A percentile compares a stretch with the other conserved stretches of the same genome.
These are phyloP conservation scores for Laburnicola sp. DNA, from an alignment of 2,329 filamentous ascomycete species.

Conservation along the genomic window DNA sequence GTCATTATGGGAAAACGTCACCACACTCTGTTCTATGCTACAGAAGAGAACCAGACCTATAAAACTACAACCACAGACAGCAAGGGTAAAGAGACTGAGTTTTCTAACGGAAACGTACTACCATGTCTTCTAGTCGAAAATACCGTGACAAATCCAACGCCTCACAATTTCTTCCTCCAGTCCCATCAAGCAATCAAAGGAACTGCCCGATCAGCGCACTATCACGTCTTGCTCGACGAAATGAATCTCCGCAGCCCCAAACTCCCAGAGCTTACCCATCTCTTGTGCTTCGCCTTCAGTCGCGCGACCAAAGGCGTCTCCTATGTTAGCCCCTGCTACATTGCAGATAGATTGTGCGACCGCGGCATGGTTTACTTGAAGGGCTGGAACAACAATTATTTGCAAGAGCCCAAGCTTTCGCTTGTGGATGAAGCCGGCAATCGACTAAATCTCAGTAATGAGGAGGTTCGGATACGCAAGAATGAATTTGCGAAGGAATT, in stretches of 20 bases:
- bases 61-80: no score
- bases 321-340: constrained; percentile 30
- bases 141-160: constrained; percentile 24
- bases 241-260: constrained; percentile 18
- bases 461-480: no score
- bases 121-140: constrained; percentile 32
- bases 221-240: constrained; percentile 35
- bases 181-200: constrained; percentile 33
- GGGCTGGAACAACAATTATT: no score
- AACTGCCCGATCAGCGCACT: constrained; percentile 36
- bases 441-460: no score
- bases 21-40: constrained; percentile 43
- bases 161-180: constrained; percentile 38
- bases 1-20: constrained; percentile 30
- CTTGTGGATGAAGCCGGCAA: no score
- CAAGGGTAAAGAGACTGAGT: no score
- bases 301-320: constrained; percentile 10
- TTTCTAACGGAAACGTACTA: constrained; percentile 20
- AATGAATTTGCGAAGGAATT: no score
- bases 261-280: not conserved
- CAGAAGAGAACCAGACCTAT: constrained; percentile 1
- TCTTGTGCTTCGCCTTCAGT: constrained; percentile 3
- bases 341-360: constrained; percentile 41
- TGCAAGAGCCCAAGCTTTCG: no score
- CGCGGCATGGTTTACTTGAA: constrained; percentile 29